Evolutionary conservation across 2,329 filamentous ascomycete species (phyloP).

Genomic region (Aspergillus novoparasiticus): DNA sequence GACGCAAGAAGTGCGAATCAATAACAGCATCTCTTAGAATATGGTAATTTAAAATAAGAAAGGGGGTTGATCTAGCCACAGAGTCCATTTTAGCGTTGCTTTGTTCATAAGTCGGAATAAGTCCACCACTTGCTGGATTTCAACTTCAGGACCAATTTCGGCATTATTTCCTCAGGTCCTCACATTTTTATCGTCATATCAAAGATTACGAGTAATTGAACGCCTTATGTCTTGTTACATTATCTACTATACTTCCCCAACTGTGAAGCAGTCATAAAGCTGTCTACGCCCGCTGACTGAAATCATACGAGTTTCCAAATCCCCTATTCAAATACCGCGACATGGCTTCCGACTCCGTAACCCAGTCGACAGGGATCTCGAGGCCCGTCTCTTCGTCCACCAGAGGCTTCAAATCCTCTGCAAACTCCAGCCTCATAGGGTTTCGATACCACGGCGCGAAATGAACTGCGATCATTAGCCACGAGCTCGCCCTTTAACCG

Average conservation of each 20-base stretch:
- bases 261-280: neutral
- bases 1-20: no score
- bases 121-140: no score
- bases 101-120: no score
- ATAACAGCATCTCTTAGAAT: no score
- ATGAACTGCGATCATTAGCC: neutral
- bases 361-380: constrained; percentile 56
- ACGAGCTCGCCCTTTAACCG: constrained; percentile 13
- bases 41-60: no score
- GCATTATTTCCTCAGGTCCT: no score
- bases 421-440: constrained; percentile 48
- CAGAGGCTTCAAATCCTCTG: constrained; percentile 51
- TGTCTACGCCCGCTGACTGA: constrained; percentile 48
- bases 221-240: neutral
- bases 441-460: constrained; percentile 4
- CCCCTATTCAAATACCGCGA: constrained; percentile 56
- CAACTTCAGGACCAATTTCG: no score
- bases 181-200: neutral
- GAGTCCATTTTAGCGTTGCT: no score
- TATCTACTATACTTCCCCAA: neutral
- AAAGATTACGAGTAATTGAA: neutral
- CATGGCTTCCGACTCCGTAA: constrained; percentile 42
- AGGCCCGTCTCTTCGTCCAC: constrained; percentile 49
- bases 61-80: no score
- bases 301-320: constrained; percentile 66